Evolutionary conservation across 2,329 filamentous ascomycete genomes (phyloP).

Genomic region (Ophiocordyceps sinensis): DNA sequence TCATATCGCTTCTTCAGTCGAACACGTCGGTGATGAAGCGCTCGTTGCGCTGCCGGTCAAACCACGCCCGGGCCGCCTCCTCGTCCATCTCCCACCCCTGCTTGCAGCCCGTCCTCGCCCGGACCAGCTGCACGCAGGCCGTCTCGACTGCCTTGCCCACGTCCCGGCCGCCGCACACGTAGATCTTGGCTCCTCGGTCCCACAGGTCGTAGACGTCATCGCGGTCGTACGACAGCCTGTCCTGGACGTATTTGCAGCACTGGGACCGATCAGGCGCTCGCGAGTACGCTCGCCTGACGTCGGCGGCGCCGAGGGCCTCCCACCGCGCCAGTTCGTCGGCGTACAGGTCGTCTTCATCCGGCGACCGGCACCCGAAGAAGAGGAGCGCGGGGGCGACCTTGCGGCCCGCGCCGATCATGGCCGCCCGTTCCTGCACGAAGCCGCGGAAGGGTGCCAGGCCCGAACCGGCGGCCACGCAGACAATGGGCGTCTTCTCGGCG

Average conservation of each 20-base stretch:
- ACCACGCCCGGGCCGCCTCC: constrained; percentile 29
- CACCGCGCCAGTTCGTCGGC: constrained; percentile 41
- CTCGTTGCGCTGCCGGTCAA: constrained; percentile 35
- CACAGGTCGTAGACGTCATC: constrained; percentile 23
- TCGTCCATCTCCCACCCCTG: constrained; percentile 17
- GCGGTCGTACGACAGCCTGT: constrained; percentile 22
- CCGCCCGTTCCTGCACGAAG: constrained; percentile 47
- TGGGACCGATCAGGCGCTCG: constrained; percentile 24
- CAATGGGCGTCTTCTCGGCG: constrained; percentile 29
- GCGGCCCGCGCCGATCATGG: constrained; percentile 32
- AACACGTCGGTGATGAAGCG: constrained; percentile 48
- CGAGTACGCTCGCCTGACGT: constrained; percentile 45
- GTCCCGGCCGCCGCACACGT: constrained; percentile 46
- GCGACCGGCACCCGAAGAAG: constrained; percentile 47
- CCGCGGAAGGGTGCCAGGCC: constrained; percentile 49
- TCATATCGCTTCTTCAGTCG: constrained; percentile 20
- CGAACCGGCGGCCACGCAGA: constrained; percentile 36
- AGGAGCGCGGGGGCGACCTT: constrained; percentile 46
- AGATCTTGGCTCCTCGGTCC: constrained; percentile 37
- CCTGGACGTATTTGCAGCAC: constrained; percentile 34
- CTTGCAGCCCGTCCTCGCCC: constrained; percentile 8
- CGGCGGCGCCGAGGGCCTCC: constrained; percentile 44
- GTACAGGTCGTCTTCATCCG: constrained; percentile 45
- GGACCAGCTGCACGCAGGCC: constrained; percentile 19
- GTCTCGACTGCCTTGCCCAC: constrained; percentile 33